Percentiles rank a stretch among this genome's conserved stretches.
These are phyloP conservation scores for Eimeria zaria DNA, from an alignment of 169 alveolate species.

Conservation along the genomic window DNA sequence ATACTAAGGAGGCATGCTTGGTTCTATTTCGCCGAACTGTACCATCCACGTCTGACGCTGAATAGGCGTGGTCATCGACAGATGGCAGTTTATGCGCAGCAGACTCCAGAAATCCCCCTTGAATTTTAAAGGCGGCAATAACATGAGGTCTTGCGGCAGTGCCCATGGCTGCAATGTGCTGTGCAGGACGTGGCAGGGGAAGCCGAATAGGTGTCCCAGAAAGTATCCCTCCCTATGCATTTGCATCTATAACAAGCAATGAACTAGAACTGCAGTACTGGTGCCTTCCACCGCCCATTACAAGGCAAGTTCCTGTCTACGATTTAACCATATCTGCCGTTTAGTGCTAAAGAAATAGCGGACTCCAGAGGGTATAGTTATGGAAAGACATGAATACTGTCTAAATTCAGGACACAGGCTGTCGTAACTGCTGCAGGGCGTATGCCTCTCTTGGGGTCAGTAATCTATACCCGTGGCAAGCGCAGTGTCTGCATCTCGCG, in stretches of 20 bases:
- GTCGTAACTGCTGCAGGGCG: conserved; percentile 39
- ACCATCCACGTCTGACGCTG: neutral
- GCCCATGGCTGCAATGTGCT: conserved; percentile 13
- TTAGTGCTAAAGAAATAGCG: neutral
- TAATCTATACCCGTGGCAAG: conserved; percentile 83
- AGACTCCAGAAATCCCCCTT: neutral
- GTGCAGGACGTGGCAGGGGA: conserved; percentile 59
- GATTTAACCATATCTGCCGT: neutral
- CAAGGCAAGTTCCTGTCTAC: conserved; percentile 26
- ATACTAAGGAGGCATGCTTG: neutral
- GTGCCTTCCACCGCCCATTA: conserved; percentile 66
- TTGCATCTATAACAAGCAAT: neutral
- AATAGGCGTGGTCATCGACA: neutral
- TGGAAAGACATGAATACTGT: neutral
- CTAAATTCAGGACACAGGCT: neutral
- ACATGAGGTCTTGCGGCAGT: neutral
- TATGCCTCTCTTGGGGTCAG: conserved; percentile 63
- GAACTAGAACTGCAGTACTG: conserved; percentile 53
- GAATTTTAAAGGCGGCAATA: neutral
- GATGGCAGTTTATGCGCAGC: neutral
- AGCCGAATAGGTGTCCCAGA: conserved; percentile 64
- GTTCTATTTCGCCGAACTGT: neutral
- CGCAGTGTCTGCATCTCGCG: conserved; percentile 76
- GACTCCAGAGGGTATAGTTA: neutral
- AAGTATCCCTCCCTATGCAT: conserved; percentile 22